Percentiles rank a stretch among this genome's conserved stretches.
Evolutionary conservation across 169 alveolate genomes (phyloP).

Genomic region (Plasmodium vivax): DNA sequence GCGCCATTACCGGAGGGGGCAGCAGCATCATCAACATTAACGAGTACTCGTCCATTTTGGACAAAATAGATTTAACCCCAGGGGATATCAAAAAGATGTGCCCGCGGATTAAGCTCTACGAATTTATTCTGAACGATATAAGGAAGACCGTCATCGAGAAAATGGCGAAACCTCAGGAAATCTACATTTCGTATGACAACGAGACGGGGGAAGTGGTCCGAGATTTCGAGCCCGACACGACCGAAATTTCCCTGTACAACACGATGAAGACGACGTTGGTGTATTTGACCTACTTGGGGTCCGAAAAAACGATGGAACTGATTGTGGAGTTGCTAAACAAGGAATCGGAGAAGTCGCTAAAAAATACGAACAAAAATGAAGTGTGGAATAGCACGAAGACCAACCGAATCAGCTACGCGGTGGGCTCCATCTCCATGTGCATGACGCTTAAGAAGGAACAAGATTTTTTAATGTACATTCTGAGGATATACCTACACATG

Average conservation of each 20-base stretch:
- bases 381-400: slow-evolving; percentile 87
- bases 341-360: slow-evolving; percentile 83
- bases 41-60: slow-evolving; percentile 65
- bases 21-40: slow-evolving; percentile 19
- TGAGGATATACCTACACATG: slow-evolving; percentile 93
- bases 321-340: slow-evolving; percentile 92
- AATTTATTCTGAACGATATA: slow-evolving; percentile 71
- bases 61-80: slow-evolving; percentile 63
- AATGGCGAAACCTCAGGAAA: slow-evolving; percentile 98
- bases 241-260: slow-evolving; percentile 96
- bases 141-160: slow-evolving; percentile 83
- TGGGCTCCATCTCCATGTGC: slow-evolving; percentile 98
- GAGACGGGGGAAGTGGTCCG: slow-evolving; percentile 93
- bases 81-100: slow-evolving; percentile 60
- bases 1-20: background rate
- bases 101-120: slow-evolving; percentile 56
- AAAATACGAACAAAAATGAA: slow-evolving; percentile 77
- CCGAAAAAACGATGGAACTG: slow-evolving; percentile 93
- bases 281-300: slow-evolving; percentile 95
- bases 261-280: slow-evolving; percentile 95
- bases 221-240: slow-evolving; percentile 93
- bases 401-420: slow-evolving; percentile 95
- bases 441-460: slow-evolving; percentile 95
- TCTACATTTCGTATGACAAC: slow-evolving; percentile 90
- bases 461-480: slow-evolving; percentile 94